These are phyloP conservation scores for Hawksworthiomyces lignivorus DNA, from an alignment of 2,329 filamentous ascomycete genomes.

Conservation along the genomic window DNA sequence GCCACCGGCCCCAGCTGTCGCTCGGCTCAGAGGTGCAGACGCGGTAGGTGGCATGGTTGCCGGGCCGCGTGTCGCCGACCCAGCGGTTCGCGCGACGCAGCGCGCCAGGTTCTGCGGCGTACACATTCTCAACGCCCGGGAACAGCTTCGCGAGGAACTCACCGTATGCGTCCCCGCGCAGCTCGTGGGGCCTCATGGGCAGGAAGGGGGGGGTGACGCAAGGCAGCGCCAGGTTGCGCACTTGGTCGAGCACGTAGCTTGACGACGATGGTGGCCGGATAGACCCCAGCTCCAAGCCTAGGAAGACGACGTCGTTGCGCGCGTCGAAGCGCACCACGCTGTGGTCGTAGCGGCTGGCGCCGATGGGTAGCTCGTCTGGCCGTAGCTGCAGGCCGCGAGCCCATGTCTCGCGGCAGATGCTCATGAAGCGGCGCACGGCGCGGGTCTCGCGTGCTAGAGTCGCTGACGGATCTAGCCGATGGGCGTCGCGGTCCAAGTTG, in stretches of 20 bases:
- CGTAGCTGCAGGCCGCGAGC: slow-evolving; percentile 7
- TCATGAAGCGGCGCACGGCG: slow-evolving; percentile 7
- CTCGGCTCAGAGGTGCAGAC: not conserved
- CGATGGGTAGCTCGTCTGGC: slow-evolving; percentile 13
- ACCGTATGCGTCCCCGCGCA: not conserved
- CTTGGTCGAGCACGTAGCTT: not conserved
- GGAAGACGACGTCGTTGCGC: slow-evolving; percentile 12
- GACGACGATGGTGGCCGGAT: too few relatives aligned
- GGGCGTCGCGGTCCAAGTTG: not conserved
- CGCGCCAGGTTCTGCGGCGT: slow-evolving; percentile 10
- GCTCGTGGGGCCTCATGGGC: not conserved
- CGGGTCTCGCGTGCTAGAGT: slow-evolving; percentile 3
- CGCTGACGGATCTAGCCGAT: not conserved
- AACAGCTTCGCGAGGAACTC: slow-evolving; percentile 4
- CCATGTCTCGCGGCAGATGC: slow-evolving; percentile 13
- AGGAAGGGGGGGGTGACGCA: slow-evolving; percentile 1
- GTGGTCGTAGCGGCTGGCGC: not conserved
- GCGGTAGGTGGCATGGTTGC: slow-evolving; percentile 1
- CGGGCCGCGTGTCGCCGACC: slow-evolving; percentile 4
- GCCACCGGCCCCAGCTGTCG: not conserved
- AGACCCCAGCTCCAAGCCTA: too few relatives aligned
- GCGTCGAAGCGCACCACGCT: slow-evolving; percentile 11
- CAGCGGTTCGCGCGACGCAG: slow-evolving; percentile 5
- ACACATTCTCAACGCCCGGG: slow-evolving; percentile 9
- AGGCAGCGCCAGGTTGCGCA: slow-evolving; percentile 10